Evolutionary conservation across 371 early-diverging fungal species (phyloP), one percentile per base, ranked within the genome.

Genomic region (Apophysomyces trapeziformis): DNA sequence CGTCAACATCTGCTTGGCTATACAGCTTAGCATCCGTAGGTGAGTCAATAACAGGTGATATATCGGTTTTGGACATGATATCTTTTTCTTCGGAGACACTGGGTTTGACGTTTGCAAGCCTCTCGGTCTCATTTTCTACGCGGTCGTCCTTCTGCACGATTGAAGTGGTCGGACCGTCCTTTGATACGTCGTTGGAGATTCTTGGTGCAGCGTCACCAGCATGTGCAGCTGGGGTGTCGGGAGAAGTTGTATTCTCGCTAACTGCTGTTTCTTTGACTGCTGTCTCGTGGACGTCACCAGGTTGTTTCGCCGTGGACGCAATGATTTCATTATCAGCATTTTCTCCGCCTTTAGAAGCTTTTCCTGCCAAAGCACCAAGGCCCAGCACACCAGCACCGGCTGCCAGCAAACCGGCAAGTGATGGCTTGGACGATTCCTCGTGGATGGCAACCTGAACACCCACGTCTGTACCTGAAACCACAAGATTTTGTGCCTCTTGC

Each of bases 1-100:
- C 67, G 58, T 67, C 67, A 7, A 62, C 67, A 14, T 67, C 67
- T 47, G 66, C 60, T 26, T 60, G 38, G 60, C 60, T 60, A 16
- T 41, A 60, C 26, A 60, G n/a, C 58, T 58, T 58, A 14, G 35
- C 58, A 32, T 36, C 32, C 16, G 36, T 14, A n/a, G 58, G 6
- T 35, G 58, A 32, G 41, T 8, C 41, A 41, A 41, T 41, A 13
- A 41, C 41, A 13, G 41, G 1, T 11, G 5, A 41, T 41, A 41
- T 4, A 41, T 13, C 41, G 13, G 8, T 41, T 8, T 11, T 13
- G 13, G 13, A 13, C 41, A 8, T 13, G 5, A 8, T 41, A 41
- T 21, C 21, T 50, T 50, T 26, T 47, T 18, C 47, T 50, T 35
- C 21, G 11, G 8, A 13, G 11, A 11, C 21, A 50, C 54, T 21